Evolutionary conservation across 495 filamentous ascomycete genomes (phyloP).

Genomic region (Penicillium angulare): DNA sequence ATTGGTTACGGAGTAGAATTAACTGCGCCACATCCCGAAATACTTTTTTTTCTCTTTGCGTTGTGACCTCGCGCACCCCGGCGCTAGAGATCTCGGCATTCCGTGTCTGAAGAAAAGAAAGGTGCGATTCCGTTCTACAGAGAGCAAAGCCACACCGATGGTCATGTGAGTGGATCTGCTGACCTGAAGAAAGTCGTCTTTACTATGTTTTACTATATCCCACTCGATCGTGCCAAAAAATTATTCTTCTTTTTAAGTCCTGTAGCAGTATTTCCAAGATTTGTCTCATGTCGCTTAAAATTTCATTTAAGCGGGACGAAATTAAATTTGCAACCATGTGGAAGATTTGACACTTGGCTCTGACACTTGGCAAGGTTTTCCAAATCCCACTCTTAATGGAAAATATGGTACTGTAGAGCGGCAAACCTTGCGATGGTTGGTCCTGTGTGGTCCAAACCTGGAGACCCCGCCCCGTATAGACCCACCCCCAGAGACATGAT

Average conservation of each 20-base stretch:
- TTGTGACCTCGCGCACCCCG: neutral
- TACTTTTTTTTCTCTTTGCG: neutral
- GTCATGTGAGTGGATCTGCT: neutral
- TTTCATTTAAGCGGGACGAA: too few species aligned
- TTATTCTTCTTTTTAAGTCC: neutral
- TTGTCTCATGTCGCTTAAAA: neutral
- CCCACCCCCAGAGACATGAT: too few species aligned
- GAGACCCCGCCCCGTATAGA: neutral
- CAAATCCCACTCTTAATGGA: too few species aligned
- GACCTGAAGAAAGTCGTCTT: neutral
- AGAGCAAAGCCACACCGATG: neutral
- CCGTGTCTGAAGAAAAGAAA: neutral
- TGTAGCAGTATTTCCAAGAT: neutral
- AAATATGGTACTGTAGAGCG: too few species aligned
- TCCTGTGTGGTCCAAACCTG: too few species aligned
- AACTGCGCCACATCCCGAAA: conserved; percentile 3
- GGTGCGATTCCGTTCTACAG: neutral
- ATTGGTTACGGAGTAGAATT: neutral
- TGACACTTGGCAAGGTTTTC: too few species aligned
- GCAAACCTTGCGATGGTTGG: too few species aligned
- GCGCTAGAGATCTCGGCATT: neutral
- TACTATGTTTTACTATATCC: too few species aligned
- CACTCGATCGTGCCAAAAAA: too few species aligned
- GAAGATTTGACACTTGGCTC: too few species aligned
- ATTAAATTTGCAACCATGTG: too few species aligned